These are phyloP conservation scores for Stevia rebaudiana DNA, from an alignment of 140 eudicot species.

Conservation along the genomic window DNA sequence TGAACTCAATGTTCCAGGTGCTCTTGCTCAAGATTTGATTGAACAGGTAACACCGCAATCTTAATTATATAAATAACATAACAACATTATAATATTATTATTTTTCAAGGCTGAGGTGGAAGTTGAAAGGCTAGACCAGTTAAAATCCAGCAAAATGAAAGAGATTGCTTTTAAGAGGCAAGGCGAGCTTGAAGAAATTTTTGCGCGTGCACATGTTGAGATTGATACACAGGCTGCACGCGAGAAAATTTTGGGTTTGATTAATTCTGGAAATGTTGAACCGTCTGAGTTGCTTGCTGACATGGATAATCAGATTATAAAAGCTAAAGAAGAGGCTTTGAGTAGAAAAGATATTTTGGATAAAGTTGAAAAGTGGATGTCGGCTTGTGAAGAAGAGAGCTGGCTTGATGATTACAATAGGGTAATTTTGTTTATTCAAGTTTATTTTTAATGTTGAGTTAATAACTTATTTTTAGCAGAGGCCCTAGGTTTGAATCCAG, in stretches of 20 bases:
- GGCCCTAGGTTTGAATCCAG: not conserved
- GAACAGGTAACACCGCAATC: slow-evolving; percentile 46
- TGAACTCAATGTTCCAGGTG: slow-evolving; percentile 48
- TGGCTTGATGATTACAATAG: slow-evolving; percentile 89
- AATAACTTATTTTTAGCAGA: not conserved
- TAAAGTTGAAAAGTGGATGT: slow-evolving; percentile 81
- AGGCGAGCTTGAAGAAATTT: slow-evolving; percentile 71
- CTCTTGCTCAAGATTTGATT: slow-evolving; percentile 55
- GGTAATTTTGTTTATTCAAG: slow-evolving; percentile 25
- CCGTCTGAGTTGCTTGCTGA: slow-evolving; percentile 59
- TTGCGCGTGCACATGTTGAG: slow-evolving; percentile 56
- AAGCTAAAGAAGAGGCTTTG: slow-evolving; percentile 71
- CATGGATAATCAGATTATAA: slow-evolving; percentile 71
- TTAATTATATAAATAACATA: not conserved
- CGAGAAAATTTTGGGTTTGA: slow-evolving; percentile 46
- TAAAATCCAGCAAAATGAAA: slow-evolving; percentile 65
- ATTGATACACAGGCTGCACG: slow-evolving; percentile 56
- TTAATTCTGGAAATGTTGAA: slow-evolving; percentile 60
- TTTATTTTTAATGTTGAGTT: not conserved
- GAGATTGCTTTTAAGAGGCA: slow-evolving; percentile 67
- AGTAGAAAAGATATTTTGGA: slow-evolving; percentile 76
- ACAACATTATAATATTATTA: not conserved
- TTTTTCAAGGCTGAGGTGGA: slow-evolving; percentile 51
- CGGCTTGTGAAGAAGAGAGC: slow-evolving; percentile 67
- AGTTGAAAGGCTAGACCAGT: slow-evolving; percentile 53